Evolutionary conservation across 106 monocot genomes (phyloP).

Genomic region (Dendrobium officinale): DNA sequence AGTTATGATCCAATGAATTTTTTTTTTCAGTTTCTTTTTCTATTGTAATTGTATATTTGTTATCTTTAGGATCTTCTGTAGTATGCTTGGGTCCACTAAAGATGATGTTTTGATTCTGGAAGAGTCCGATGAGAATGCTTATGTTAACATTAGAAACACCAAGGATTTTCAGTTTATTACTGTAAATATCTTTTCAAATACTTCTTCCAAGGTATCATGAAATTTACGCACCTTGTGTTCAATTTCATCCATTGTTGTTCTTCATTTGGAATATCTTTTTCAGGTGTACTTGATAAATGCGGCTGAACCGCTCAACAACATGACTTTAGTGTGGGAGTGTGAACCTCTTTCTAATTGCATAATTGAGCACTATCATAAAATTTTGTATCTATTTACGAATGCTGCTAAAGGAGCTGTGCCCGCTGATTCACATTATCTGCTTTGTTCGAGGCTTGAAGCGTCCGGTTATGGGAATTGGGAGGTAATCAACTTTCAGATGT

Average conservation of each 20-base stretch:
- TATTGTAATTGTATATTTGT: conserved; percentile 19
- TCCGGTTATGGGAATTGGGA: conserved; percentile 55
- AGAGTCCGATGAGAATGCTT: conserved; percentile 72
- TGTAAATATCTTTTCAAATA: conserved; percentile 52
- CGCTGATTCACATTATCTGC: conserved; percentile 69
- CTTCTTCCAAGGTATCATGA: conserved; percentile 39
- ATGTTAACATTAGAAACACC: conserved; percentile 89
- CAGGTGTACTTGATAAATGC: conserved; percentile 96
- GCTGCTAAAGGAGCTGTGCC: conserved; percentile 56
- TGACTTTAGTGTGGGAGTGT: conserved; percentile 79
- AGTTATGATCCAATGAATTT: neutral
- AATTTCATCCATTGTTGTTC: neutral
- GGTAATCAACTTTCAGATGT: conserved; percentile 34
- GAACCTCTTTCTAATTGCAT: conserved; percentile 68
- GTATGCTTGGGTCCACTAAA: conserved; percentile 68
- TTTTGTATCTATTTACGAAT: conserved; percentile 85
- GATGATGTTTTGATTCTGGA: conserved; percentile 83
- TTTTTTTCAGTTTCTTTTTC: conserved; percentile 2
- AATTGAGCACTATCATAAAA: conserved; percentile 66
- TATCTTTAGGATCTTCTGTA: conserved; percentile 79
- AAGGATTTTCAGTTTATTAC: conserved; percentile 92
- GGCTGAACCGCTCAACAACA: conserved; percentile 57
- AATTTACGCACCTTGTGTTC: neutral
- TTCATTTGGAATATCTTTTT: conserved; percentile 24
- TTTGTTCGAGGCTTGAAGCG: conserved; percentile 39